Evolutionary conservation across 495 filamentous ascomycete genomes (phyloP).

Genomic region (Chaetomidium leptoderma): DNA sequence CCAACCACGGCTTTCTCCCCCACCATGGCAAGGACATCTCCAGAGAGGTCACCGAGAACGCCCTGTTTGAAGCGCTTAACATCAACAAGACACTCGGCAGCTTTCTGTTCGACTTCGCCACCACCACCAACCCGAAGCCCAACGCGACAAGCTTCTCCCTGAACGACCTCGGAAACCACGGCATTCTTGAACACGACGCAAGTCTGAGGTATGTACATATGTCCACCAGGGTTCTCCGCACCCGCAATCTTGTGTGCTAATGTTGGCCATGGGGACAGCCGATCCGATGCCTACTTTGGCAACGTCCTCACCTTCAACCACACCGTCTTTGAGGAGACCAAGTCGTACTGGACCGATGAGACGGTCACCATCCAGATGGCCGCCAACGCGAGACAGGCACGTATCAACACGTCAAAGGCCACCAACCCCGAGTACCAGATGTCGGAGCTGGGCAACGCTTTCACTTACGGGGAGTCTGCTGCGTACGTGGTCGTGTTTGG

Average conservation of each 20-base stretch:
- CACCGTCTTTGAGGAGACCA: constrained; percentile 45
- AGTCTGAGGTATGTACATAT: constrained; percentile 42
- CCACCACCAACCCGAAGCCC: constrained; percentile 44
- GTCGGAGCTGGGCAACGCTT: constrained; percentile 32
- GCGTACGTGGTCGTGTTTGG: constrained; percentile 46
- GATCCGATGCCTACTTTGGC: constrained; percentile 43
- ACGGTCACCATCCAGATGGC: constrained; percentile 40
- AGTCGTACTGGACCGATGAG: constrained; percentile 38
- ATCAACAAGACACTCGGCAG: constrained; percentile 34
- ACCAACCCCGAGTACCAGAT: constrained; percentile 43
- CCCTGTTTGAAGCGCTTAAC: constrained; percentile 42
- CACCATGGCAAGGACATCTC: constrained; percentile 39
- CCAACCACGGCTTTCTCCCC: constrained; percentile 39
- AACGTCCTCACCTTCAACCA: constrained; percentile 43
- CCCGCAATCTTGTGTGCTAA: background rate
- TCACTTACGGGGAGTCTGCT: constrained; percentile 45
- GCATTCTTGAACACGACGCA: constrained; percentile 51
- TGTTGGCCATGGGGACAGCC: constrained; percentile 32
- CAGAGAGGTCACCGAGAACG: constrained; percentile 31
- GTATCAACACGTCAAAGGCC: constrained; percentile 42
- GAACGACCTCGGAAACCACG: constrained; percentile 39
- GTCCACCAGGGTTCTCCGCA: background rate
- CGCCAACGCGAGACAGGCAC: constrained; percentile 42
- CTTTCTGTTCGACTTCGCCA: constrained; percentile 41
- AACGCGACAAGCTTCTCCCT: constrained; percentile 51